These are phyloP conservation scores for Citrus cavaleriei DNA, from an alignment of 345 rosid species.

Conservation along the genomic window DNA sequence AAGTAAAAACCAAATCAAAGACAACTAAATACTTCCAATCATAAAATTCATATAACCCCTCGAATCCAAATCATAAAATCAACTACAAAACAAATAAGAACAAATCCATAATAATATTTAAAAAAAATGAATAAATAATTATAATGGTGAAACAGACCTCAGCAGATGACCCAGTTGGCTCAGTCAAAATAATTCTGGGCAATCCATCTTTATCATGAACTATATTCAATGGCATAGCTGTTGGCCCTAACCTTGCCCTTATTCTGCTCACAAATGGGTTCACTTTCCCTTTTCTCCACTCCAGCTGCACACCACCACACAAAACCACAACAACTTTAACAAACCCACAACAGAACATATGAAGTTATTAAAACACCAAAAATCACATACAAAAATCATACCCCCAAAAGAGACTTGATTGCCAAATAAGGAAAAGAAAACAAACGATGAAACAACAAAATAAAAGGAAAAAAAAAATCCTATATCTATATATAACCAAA, in stretches of 20 bases:
- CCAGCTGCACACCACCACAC: constrained; percentile 40
- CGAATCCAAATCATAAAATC: background rate
- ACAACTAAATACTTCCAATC: background rate
- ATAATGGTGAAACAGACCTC: constrained; percentile 43
- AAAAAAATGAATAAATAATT: too few relatives aligned
- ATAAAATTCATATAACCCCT: background rate
- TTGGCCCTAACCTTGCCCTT: constrained; percentile 37
- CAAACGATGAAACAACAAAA: background rate
- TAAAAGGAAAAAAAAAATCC: background rate
- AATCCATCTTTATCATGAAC: constrained; percentile 59
- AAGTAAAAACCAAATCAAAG: background rate
- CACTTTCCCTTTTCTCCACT: constrained; percentile 59
- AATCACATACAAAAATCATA: background rate
- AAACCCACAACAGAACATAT: background rate
- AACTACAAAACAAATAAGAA: background rate
- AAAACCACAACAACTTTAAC: background rate
- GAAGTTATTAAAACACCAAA: background rate
- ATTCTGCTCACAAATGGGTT: constrained; percentile 57
- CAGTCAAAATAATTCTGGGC: constrained; percentile 66
- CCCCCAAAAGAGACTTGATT: background rate
- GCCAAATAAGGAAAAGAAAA: background rate
- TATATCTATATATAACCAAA: background rate
- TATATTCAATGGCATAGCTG: constrained; percentile 66
- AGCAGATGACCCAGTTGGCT: constrained; percentile 78
- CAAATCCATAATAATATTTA: too few relatives aligned